Evolutionary conservation across 805 yeast genomes (phyloP), one percentile per base, ranked within the genome.

Genomic region (Wickerhamomyces ciferrii): DNA sequence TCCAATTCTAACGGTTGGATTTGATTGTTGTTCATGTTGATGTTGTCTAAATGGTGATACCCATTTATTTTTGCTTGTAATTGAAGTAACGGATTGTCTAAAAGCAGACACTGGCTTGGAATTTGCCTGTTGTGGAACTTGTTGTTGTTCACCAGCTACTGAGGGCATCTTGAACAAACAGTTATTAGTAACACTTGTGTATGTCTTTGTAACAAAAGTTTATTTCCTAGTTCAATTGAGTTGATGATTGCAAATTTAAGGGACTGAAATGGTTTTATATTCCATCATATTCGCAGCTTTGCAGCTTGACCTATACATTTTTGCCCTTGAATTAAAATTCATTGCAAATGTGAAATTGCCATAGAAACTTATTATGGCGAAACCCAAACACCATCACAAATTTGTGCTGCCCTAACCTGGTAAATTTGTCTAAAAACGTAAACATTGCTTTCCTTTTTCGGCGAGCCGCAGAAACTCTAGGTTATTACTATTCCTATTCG

Each of bases 1-100:
- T 6, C 23, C 23, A 19, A 35, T 18, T 17, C 18, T 42, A 8
- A 25, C 9, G 6, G 17, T 19, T 29, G 27, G 11, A 31, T 42
- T 34, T 29, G 39, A 38, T 42, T 14, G 25, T 15, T 24, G 14
- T 36, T 36, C 43, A 3, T 3, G 42, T 43, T 45, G 48, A 27
- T 20, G 42, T 27, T 57, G 55, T 47, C 63, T 58, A 47, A 59
- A 59, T 11, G 63, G 63, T 9, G 63, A 59, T 17, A 58, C 57
- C 63, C 63, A 59, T 13, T 52, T 54, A 42, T 58, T 53, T 5
- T 34, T 41, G 5, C 17, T 37, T 3, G 25, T 20, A 5, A 37
- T 37, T 11, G 39, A 37, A 25, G 14, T 4, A 15, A 25, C 32
- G 34, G 41, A 39, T 23, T 39, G 41, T 39, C 32, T 39, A 17